phyloP scores from a whole-genome alignment of 2,329 filamentous ascomycete genomes.

The Diaporthe ilicicola region DNA sequence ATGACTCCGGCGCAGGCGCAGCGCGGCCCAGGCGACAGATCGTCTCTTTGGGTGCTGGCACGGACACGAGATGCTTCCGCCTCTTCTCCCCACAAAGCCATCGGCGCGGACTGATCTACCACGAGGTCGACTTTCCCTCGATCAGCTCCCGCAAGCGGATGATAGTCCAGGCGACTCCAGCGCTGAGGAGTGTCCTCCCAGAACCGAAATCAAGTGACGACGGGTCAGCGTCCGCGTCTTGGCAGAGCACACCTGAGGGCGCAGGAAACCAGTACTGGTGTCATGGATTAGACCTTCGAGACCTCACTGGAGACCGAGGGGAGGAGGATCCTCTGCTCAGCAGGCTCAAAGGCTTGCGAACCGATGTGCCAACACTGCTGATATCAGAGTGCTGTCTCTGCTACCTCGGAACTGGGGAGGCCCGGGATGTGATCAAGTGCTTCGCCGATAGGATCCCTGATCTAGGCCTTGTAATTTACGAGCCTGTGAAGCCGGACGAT shows the following conservation, averaged over 20 bases:
- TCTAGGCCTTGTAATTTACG: slow-evolving; percentile 79
- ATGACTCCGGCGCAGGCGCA: slow-evolving; percentile 17
- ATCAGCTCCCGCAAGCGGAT: slow-evolving; percentile 75
- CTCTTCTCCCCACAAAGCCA: slow-evolving; percentile 61
- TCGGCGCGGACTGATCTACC: slow-evolving; percentile 70
- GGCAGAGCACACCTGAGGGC: slow-evolving; percentile 50
- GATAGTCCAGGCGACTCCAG: slow-evolving; percentile 56
- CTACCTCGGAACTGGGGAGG: slow-evolving; percentile 76
- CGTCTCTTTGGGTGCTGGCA: slow-evolving; percentile 90
- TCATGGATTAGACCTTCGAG: slow-evolving; percentile 76
- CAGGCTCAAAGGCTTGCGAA: slow-evolving; percentile 43
- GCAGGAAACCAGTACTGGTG: slow-evolving; percentile 58
- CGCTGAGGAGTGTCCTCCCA: slow-evolving; percentile 50
- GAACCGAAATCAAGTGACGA: slow-evolving; percentile 37
- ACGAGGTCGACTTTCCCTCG: slow-evolving; percentile 88
- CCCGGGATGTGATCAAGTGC: slow-evolving; percentile 70
- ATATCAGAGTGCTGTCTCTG: slow-evolving; percentile 96
- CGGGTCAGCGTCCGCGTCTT: slow-evolving; percentile 42
- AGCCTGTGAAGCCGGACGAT: slow-evolving; percentile 85
- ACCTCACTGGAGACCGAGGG: slow-evolving; percentile 50
- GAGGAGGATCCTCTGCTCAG: slow-evolving; percentile 34
- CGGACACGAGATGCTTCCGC: slow-evolving; percentile 88
- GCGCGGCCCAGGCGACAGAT: slow-evolving; percentile 69
- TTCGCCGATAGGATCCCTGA: slow-evolving; percentile 63
- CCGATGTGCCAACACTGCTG: slow-evolving; percentile 78